phyloP scores from a whole-genome alignment of 805 yeast species.

The Naumovozyma baii region DNA sequence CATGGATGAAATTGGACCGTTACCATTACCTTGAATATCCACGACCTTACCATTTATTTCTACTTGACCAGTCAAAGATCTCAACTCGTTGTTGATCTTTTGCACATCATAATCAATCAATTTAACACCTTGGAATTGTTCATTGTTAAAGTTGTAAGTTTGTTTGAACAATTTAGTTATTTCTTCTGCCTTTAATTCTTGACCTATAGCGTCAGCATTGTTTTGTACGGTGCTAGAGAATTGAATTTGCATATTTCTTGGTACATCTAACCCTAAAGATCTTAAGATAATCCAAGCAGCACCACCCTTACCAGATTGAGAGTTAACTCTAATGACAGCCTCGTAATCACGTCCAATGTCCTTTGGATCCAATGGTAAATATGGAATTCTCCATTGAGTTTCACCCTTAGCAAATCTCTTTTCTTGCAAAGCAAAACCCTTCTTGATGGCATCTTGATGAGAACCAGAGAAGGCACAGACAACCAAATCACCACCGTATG shows the following conservation, averaged over 20 bases:
- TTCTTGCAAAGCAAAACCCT: slow-evolving; percentile 50
- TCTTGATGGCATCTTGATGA: slow-evolving; percentile 84
- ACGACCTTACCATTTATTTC: slow-evolving; percentile 35
- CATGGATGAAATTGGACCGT: slow-evolving; percentile 77
- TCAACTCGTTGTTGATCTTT: slow-evolving; percentile 21
- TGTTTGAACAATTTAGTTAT: slow-evolving; percentile 54
- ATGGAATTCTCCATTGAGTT: slow-evolving; percentile 62
- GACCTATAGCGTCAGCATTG: slow-evolving; percentile 60
- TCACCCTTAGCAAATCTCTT: slow-evolving; percentile 30
- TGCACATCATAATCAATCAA: slow-evolving; percentile 41
- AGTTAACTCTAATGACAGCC: slow-evolving; percentile 82
- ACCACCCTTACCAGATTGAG: slow-evolving; percentile 85
- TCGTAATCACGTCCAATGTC: slow-evolving; percentile 86
- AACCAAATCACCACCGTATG: slow-evolving; percentile 74
- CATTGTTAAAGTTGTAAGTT: slow-evolving; percentile 44
- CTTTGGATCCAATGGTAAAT: slow-evolving; percentile 74
- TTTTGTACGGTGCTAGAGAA: slow-evolving; percentile 63
- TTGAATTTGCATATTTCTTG: slow-evolving; percentile 69
- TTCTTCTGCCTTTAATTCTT: slow-evolving; percentile 59
- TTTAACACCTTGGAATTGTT: slow-evolving; percentile 24
- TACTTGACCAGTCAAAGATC: slow-evolving; percentile 38
- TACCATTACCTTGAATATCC: slow-evolving; percentile 52
- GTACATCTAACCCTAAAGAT: slow-evolving; percentile 67
- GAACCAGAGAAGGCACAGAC: slow-evolving; percentile 79
- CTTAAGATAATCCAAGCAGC: slow-evolving; percentile 80